Evolutionary conservation across 805 yeast genomes (phyloP).

Genomic region (Blastobotrys terrestris): DNA sequence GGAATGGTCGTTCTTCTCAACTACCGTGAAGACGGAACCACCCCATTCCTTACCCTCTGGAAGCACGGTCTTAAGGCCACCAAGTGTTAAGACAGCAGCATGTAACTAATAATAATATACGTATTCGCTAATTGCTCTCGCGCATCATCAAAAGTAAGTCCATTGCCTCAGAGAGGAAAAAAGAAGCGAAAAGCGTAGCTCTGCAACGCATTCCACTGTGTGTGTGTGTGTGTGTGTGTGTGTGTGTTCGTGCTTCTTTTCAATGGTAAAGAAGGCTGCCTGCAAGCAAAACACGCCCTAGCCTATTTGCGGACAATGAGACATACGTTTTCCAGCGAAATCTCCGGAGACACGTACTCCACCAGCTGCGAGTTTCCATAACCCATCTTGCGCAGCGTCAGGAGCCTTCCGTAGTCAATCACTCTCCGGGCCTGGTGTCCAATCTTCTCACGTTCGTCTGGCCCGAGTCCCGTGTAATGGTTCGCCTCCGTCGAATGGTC

Average conservation of each 20-base stretch:
- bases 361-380: conserved; percentile 40
- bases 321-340: conserved; percentile 69
- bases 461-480: conserved; percentile 32
- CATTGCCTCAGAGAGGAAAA: too few species aligned
- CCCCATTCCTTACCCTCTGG: conserved; percentile 98
- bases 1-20: conserved; percentile 96
- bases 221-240: too few species aligned
- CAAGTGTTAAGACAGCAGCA: conserved; percentile 66
- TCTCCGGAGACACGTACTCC: conserved; percentile 48
- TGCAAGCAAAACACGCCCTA: too few species aligned
- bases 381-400: conserved; percentile 35
- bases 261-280: too few species aligned
- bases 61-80: conserved; percentile 91
- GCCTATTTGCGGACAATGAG: conserved; percentile 29
- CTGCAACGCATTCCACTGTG: too few species aligned
- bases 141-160: too few species aligned
- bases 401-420: conserved; percentile 64
- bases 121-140: background rate
- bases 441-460: conserved; percentile 47
- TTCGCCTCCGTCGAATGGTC: conserved; percentile 36
- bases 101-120: background rate
- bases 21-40: conserved; percentile 99
- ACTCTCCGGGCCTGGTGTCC: conserved; percentile 69
- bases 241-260: too few species aligned
- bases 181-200: too few species aligned